Base-by-base conservation (phyloP, 352 stramenopile genomes). In the Peronosclerospora sorghi region DNA sequence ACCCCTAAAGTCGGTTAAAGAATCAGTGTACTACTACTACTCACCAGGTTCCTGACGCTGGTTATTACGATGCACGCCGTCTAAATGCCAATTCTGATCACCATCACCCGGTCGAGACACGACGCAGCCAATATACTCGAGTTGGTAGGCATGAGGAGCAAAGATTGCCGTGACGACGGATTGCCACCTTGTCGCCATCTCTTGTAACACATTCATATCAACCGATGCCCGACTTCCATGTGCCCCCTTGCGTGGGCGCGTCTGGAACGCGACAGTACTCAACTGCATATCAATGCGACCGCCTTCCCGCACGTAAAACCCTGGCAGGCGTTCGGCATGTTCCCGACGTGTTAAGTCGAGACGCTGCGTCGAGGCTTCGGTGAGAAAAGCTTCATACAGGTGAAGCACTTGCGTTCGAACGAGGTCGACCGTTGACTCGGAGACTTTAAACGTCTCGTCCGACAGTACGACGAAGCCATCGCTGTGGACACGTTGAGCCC, bases 31-130 rank as follows among this genome's bases (percentile, higher is more conserved):
- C 13, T 18, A 5, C 8, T 15, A n/a, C n/a, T n/a, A n/a, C 23
- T 24, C 43, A 78, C 73, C 73, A 51, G 57, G 58, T 48, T 83
- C 63, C 20, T 88, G 75, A 10, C 57, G 26, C 8, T 55, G 41
- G 13, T 63, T 47, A 32, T 76, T 68, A n/a, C 55, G 55, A 26
- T 88, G 73, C 34, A 88, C 70, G 21, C 75, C 75, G 49, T 88
- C 75, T 14, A 88, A 58, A 45, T 88, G 75, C 75, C 75, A 88
- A 59, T 88, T 88, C 52, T 88, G 75, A 48, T 77, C 60, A 0
- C 6, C 26, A 38, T 88, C 75, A 15, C 66, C 73, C 2, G 75
- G 73, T 38, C 66, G 56, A 0, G 75, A 71, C 0, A 88, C 42
- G 12, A 88, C 75, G 35, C 75, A 88, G 4, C 75, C 75, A 43